Base-by-base conservation (phyloP, 2,329 filamentous ascomycete species). In the Tolypocladium paradoxum region DNA sequence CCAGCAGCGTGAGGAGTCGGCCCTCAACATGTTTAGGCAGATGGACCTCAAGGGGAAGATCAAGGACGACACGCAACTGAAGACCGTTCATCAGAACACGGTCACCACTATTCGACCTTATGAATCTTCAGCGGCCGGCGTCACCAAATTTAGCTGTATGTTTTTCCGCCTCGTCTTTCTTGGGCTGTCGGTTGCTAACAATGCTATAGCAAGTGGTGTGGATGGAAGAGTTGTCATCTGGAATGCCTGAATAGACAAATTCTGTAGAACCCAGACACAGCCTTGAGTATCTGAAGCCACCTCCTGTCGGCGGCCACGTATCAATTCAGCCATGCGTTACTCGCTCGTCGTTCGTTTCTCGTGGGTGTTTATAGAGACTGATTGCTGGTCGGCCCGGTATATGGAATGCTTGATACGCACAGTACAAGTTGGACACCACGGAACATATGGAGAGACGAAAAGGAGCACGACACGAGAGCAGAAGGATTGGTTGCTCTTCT, bases 11-110 rank as follows among this genome's bases (percentile, higher is more conserved):
- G 93, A 97, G 71, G 93, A 97, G 69, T 93, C 88, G 59, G 93
- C 93, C 27, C 76, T 96, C 68, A 96, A 97, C 72, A 96, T 97
- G 90, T 99, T 99, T 75, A 83, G 84, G 64, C 91, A 96, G 75
- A 97, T 99, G 93, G 93, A 99, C 71, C 78, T 99, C 59, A 96
- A 93, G 78, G 93, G 93, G 57, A 95, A 95, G 73, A 76, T 78
- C 53, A 89, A 89, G 66, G 90, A 95, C 64, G 91, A 97, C 68
- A 96, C 91, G 4, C 88, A 95, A 74, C 78, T 99, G 61, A 93
- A 90, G 74, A 97, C 93, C 12, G 83, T 93, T 48, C 93, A 99
- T 72, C 93, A 99, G 69, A 99, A 99, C 73, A 96, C 91, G 29
- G 88, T 99, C 66, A 90, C 82, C 65, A 96, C 84, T 2, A 76